Evolutionary conservation across 257 asterid species (phyloP).

Genomic region (Eucommia ulmoides): DNA sequence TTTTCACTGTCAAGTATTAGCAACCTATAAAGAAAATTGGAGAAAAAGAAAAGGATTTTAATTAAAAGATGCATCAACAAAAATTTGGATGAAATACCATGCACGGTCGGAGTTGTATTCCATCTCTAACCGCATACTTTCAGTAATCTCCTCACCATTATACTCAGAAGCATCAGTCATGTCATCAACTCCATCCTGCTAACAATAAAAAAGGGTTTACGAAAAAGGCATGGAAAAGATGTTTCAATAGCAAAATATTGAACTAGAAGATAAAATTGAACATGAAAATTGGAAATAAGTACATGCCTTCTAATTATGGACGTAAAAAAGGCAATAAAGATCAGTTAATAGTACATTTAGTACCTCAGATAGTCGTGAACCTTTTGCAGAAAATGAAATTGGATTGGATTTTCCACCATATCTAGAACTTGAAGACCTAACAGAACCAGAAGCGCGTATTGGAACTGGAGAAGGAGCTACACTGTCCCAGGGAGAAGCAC

Average conservation of each 20-base stretch:
- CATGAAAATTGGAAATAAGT: no score
- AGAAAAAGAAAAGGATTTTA: background rate
- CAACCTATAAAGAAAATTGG: background rate
- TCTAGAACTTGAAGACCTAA: conserved; percentile 57
- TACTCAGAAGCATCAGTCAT: conserved; percentile 25
- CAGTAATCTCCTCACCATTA: conserved; percentile 53
- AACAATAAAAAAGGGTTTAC: conserved; percentile 9
- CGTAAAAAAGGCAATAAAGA: background rate
- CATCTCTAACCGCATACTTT: conserved; percentile 81
- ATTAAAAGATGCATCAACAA: background rate
- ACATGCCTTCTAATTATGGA: background rate
- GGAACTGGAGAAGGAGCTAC: conserved; percentile 90
- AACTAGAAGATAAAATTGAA: no score
- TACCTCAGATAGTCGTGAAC: conserved; percentile 42
- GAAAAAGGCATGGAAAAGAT: conserved; percentile 1
- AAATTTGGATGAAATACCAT: conserved; percentile 39
- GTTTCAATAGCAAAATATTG: background rate
- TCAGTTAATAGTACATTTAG: conserved; percentile 1
- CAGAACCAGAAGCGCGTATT: conserved; percentile 85
- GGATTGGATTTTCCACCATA: conserved; percentile 42
- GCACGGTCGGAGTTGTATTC: conserved; percentile 84
- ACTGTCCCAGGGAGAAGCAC: conserved; percentile 88
- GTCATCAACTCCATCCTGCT: conserved; percentile 46
- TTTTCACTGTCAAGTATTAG: no score
- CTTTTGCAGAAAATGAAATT: conserved; percentile 22